Base-by-base conservation (phyloP, 2,329 filamentous ascomycete species). In the Chrysoporthe deuterocubensis region DNA sequence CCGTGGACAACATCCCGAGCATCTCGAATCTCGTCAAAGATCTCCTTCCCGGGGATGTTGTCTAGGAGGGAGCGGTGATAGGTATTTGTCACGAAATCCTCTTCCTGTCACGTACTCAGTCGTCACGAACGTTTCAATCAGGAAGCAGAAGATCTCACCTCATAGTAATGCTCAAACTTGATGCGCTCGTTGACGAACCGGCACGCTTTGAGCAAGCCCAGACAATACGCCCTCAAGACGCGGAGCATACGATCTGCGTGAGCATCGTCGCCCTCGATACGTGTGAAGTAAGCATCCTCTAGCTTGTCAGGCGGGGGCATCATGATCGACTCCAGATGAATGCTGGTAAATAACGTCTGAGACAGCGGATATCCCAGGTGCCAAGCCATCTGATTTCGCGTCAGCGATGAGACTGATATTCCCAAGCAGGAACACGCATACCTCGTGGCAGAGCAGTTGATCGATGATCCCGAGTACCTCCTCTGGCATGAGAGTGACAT, bases 391-490 rank as follows among this genome's bases (percentile, higher is more conserved):
- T 96, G 74, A 37, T 46, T 56, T 44, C 59, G 57, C 11, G 42
- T 59, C 70, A 59, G 44, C 54, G 43, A 37, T 6, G 14, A 18
- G 34, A 18, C 32, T 14, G 37, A 9, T 2, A 16, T 2, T 16
- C 14, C 21, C 3, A 7, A 14, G 26, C 8, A 34, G 40, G 16
- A 7, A 50, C 42, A 26, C 44, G 71, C 81, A 67, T 75, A 94
- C 93, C 86, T 98, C 96, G 65, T 95, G 90, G 75, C 91, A 96
- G 26, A 97, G 83, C 44, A 99, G 82, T 77, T 97, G 92, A 76
- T 99, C 96, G 81, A 99, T 96, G 72, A 99, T 93, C 43, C 96
- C 95, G 65, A 99, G 82, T 0, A 97, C 88, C 78, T 99, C 91
- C 73, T 91, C 88, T 0, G 93, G 92, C 16, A 90, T 82, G 52